These are phyloP conservation scores for Crassisporium funariophilum DNA, from an alignment of 768 basidiomycete genomes.

Conservation along the genomic window DNA sequence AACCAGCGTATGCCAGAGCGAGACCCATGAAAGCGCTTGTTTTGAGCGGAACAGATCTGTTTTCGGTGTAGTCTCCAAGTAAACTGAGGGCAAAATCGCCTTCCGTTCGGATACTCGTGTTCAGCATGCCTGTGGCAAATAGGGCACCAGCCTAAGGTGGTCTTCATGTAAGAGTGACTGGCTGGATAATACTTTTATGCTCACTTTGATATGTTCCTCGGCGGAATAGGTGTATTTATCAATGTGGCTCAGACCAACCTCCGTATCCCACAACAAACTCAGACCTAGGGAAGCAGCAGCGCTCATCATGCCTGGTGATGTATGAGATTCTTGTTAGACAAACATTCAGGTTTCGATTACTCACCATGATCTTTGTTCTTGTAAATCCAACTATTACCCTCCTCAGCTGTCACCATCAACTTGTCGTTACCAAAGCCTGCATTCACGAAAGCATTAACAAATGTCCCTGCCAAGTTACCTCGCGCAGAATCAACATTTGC, in stretches of 20 bases:
- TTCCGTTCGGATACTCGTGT: conserved; percentile 87
- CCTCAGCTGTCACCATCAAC: conserved; percentile 94
- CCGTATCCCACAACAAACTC: conserved; percentile 94
- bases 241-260: conserved; percentile 89
- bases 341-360: too few species aligned
- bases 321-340: neutral
- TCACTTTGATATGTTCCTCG: conserved; percentile 93
- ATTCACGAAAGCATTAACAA: conserved; percentile 98
- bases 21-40: conserved; percentile 91
- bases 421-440: conserved; percentile 99
- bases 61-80: conserved; percentile 86
- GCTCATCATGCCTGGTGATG: conserved; percentile 81
- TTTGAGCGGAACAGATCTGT: conserved; percentile 81
- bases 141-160: conserved; percentile 78
- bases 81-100: conserved; percentile 92
- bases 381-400: conserved; percentile 98
- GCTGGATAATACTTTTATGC: too few species aligned
- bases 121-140: conserved; percentile 91
- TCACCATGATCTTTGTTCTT: conserved; percentile 98
- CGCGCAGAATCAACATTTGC: conserved; percentile 90
- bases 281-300: conserved; percentile 94
- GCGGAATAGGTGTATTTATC: conserved; percentile 97
- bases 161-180: neutral
- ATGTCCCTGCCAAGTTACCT: conserved; percentile 93
- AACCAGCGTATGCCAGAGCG: conserved; percentile 93